Evolutionary conservation across 345 rosid species (phyloP).

Genomic region (Limnanthes douglasii): DNA sequence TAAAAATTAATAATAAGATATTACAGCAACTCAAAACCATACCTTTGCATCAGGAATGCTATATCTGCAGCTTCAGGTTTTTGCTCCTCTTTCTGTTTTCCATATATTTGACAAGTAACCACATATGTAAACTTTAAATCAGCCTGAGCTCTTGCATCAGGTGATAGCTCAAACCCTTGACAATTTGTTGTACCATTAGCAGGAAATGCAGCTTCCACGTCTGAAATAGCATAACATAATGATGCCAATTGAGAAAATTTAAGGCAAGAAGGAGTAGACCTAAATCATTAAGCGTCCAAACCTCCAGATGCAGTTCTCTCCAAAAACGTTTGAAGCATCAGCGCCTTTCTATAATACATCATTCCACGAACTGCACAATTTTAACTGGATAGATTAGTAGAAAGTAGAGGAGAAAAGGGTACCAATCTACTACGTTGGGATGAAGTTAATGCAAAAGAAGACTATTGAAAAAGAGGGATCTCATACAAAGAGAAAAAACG

Average conservation of each 20-base stretch:
- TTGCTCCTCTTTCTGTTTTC: constrained; percentile 89
- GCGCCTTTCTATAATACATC: constrained; percentile 98
- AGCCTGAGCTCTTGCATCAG: constrained; percentile 80
- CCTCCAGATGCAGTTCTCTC: constrained; percentile 64
- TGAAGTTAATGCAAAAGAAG: too few species aligned
- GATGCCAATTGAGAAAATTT: constrained; percentile 5
- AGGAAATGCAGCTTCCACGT: constrained; percentile 42
- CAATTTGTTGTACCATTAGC: constrained; percentile 37
- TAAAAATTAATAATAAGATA: not conserved
- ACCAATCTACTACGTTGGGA: too few species aligned
- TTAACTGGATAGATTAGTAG: too few species aligned
- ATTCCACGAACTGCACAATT: constrained; percentile 98
- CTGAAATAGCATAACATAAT: constrained; percentile 24
- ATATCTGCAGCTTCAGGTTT: constrained; percentile 91
- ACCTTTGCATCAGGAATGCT: constrained; percentile 93
- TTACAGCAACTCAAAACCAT: constrained; percentile 7
- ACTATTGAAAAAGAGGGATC: too few species aligned
- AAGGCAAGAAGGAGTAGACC: constrained; percentile 2
- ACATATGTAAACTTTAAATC: constrained; percentile 91
- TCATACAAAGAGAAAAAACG: too few species aligned
- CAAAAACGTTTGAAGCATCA: constrained; percentile 84
- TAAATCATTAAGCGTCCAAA: constrained; percentile 15
- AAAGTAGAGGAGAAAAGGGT: too few species aligned
- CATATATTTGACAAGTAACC: constrained; percentile 94
- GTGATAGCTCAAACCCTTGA: constrained; percentile 82